A percentile compares a stretch with the other conserved stretches of the same genome.
Evolutionary conservation across 768 basidiomycete genomes (phyloP).

Genomic region (Zangia roseola): DNA sequence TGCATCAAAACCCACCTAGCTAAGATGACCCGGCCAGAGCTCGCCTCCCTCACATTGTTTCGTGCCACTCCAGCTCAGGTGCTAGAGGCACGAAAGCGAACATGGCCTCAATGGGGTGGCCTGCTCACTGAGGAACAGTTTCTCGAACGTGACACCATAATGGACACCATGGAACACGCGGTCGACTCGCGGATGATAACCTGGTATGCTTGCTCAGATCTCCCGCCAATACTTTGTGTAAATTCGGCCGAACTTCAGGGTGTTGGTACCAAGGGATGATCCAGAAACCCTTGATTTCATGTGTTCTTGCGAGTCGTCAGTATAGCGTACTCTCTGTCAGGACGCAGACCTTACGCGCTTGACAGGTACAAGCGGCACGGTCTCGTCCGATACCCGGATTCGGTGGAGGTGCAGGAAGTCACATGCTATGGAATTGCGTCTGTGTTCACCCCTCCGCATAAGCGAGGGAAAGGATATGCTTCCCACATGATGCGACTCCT

Average conservation of each 20-base stretch:
- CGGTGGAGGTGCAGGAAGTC: conserved; percentile 30
- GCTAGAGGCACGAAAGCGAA: conserved; percentile 39
- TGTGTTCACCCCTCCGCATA: conserved; percentile 51
- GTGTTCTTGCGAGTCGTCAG: conserved; percentile 64
- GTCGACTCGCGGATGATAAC: conserved; percentile 45
- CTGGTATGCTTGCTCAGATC: conserved; percentile 38
- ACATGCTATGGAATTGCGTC: conserved; percentile 53
- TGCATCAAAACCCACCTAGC: neutral
- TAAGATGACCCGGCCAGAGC: conserved; percentile 9
- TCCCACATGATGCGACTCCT: conserved; percentile 63
- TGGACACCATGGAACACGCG: conserved; percentile 45
- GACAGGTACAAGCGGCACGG: conserved; percentile 38
- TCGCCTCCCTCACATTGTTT: conserved; percentile 40
- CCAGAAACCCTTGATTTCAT: conserved; percentile 53
- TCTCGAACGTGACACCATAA: conserved; percentile 37
- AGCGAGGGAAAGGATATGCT: conserved; percentile 57
- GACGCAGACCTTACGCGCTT: neutral
- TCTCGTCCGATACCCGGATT: conserved; percentile 26
- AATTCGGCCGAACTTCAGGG: conserved; percentile 37
- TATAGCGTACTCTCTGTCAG: conserved; percentile 5
- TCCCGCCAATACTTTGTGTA: neutral
- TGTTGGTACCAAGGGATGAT: conserved; percentile 52
- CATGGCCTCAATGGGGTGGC: conserved; percentile 43
- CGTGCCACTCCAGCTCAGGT: conserved; percentile 48
- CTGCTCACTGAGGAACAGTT: conserved; percentile 46